Percentiles rank a stretch among this genome's conserved stretches.
These are phyloP conservation scores for Obelidium mucronatum DNA, from an alignment of 192 early-diverging fungal species.

Conservation along the genomic window DNA sequence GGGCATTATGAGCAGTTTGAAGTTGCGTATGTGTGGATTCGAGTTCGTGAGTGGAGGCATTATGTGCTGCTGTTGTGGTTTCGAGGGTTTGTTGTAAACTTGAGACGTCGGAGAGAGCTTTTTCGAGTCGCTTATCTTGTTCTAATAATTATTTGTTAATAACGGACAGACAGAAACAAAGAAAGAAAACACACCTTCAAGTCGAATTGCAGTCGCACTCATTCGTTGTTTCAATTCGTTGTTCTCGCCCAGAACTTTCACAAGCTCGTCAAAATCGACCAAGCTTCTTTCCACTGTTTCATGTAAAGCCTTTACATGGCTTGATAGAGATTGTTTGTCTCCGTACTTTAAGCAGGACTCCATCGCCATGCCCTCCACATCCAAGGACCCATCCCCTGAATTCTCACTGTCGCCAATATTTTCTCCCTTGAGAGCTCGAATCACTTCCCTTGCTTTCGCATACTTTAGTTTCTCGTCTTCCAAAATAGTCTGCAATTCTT, in stretches of 20 bases:
- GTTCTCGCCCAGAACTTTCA: conserved; percentile 15
- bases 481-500: neutral
- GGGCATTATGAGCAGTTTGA: neutral
- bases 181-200: conserved; percentile 14
- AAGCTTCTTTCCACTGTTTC: neutral
- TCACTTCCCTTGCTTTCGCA: conserved; percentile 26
- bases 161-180: neutral
- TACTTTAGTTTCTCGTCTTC: conserved; percentile 21
- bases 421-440: neutral
- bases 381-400: neutral
- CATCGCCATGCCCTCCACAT: conserved; percentile 1
- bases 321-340: neutral
- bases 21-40: too few relatives aligned
- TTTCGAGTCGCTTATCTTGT: conserved; percentile 16
- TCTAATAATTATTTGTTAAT: neutral
- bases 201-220: neutral
- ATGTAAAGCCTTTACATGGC: conserved; percentile 15
- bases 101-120: neutral
- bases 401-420: neutral
- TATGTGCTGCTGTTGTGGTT: neutral
- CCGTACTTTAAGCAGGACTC: neutral
- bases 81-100: conserved; percentile 7
- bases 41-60: too few relatives aligned
- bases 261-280: conserved; percentile 28
- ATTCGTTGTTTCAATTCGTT: neutral